phyloP scores from a whole-genome alignment of 1,284 basidiomycete genomes.

The Trichosporon ovoides region DNA sequence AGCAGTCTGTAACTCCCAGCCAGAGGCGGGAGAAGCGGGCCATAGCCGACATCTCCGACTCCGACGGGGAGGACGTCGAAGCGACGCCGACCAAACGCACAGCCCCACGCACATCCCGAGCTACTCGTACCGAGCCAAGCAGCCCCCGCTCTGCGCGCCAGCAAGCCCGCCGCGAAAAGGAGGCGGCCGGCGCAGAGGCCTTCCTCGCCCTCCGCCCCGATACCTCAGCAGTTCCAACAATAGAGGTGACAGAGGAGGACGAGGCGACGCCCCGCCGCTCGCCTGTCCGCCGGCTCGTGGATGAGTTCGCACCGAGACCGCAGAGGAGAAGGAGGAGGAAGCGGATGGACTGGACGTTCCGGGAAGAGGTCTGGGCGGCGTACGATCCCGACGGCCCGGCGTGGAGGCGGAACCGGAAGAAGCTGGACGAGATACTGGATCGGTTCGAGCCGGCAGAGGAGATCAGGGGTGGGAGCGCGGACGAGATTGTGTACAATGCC shows the following conservation, averaged over 20 bases:
- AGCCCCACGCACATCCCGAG: too few relatives aligned
- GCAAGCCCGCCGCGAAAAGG: slow-evolving; percentile 9
- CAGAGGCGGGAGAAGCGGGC: background rate
- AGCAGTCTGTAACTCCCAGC: slow-evolving; percentile 28
- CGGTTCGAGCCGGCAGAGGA: background rate
- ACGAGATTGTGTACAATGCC: background rate
- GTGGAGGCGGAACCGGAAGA: background rate
- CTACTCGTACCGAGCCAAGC: too few relatives aligned
- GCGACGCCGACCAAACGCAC: slow-evolving; percentile 14
- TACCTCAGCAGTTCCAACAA: background rate
- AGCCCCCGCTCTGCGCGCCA: background rate
- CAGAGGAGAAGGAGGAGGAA: background rate
- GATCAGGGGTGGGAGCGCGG: background rate
- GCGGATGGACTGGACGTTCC: slow-evolving; percentile 15
- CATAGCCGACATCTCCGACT: slow-evolving; percentile 5
- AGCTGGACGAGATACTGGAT: background rate
- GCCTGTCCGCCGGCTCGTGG: background rate
- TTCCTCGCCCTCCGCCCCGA: slow-evolving; percentile 43
- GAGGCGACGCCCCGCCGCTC: slow-evolving; percentile 1
- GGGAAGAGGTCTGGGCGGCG: slow-evolving; percentile 10
- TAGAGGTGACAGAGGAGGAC: background rate
- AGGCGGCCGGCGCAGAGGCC: slow-evolving; percentile 24
- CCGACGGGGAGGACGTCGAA: slow-evolving; percentile 17
- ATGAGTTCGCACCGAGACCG: background rate
- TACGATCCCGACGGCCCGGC: background rate